Percentiles rank a stretch among this genome's conserved stretches.
These are phyloP conservation scores for Amanita jacksonii DNA, from an alignment of 768 basidiomycete species.

Conservation along the genomic window DNA sequence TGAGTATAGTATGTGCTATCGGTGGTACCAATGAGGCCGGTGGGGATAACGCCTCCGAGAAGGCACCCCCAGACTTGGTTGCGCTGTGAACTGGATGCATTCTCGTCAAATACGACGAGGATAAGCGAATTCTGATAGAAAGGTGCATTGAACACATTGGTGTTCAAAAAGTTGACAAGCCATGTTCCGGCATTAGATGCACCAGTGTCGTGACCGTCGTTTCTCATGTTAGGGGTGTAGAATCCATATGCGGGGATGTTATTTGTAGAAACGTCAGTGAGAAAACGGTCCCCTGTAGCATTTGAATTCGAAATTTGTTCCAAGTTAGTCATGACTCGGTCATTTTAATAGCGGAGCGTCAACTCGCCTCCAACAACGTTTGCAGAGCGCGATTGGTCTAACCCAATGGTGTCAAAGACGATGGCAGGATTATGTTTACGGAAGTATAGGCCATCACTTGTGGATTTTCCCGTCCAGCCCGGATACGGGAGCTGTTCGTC, in stretches of 20 bases:
- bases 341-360: slow-evolving; percentile 12
- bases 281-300: slow-evolving; percentile 18
- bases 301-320: too few relatives aligned
- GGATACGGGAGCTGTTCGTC: slow-evolving; percentile 49
- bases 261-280: slow-evolving; percentile 39
- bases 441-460: slow-evolving; percentile 18
- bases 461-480: slow-evolving; percentile 34
- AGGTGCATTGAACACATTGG: slow-evolving; percentile 35
- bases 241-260: slow-evolving; percentile 51
- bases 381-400: slow-evolving; percentile 27
- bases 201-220: slow-evolving; percentile 56
- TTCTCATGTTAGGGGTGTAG: slow-evolving; percentile 51
- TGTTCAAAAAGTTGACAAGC: slow-evolving; percentile 40
- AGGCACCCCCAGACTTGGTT: slow-evolving; percentile 39
- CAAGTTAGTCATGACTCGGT: neutral
- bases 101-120: slow-evolving; percentile 57
- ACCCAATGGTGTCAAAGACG: slow-evolving; percentile 41
- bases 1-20: slow-evolving; percentile 54
- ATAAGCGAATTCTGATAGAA: slow-evolving; percentile 48
- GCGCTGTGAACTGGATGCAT: slow-evolving; percentile 26
- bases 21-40: slow-evolving; percentile 27
- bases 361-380: slow-evolving; percentile 54
- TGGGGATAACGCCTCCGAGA: slow-evolving; percentile 34
- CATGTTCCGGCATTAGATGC: slow-evolving; percentile 36
- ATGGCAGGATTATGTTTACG: slow-evolving; percentile 32